Conservation (phyloP, 495 filamentous ascomycete genomes). For the Ascobolus immersus region DNA sequence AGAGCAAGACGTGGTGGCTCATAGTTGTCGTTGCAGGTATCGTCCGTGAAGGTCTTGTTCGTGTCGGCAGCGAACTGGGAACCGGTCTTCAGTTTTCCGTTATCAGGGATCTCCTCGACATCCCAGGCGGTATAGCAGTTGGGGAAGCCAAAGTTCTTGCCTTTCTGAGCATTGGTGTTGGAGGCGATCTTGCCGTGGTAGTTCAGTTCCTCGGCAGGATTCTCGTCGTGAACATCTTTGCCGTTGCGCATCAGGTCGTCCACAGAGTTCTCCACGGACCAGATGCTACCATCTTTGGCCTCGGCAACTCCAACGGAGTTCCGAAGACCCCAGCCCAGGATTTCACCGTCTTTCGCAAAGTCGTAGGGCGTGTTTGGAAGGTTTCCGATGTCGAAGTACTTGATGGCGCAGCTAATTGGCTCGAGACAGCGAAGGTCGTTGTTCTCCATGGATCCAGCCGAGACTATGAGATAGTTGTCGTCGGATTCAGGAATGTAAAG, state of each 20-base stretch:
- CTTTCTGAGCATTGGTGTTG: constrained; percentile 9
- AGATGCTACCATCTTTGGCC: constrained; percentile 28
- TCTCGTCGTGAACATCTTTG: constrained; percentile 37
- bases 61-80: constrained; percentile 18
- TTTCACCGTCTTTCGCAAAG: constrained; percentile 19
- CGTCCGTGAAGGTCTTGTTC: constrained; percentile 26
- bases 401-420: too few relatives aligned
- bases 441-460: constrained; percentile 35
- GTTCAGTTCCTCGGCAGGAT: constrained; percentile 53
- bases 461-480: constrained; percentile 28
- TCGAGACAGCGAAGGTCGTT: constrained; percentile 26
- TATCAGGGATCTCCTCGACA: constrained; percentile 19
- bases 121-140: constrained; percentile 39
- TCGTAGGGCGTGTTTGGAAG: not conserved
- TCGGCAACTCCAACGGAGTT: constrained; percentile 44
- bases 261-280: constrained; percentile 48
- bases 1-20: constrained; percentile 28
- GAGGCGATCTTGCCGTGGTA: constrained; percentile 35
- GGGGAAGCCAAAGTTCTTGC: constrained; percentile 29
- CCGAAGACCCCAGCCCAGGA: constrained; percentile 45
- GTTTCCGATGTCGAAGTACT: too few relatives aligned
- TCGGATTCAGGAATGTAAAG: constrained; percentile 29
- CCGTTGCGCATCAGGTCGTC: constrained; percentile 33
- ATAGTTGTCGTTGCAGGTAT: constrained; percentile 24
- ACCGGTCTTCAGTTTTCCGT: constrained; percentile 5